Evolutionary conservation across 1,284 basidiomycete genomes (phyloP), one percentile per base, ranked within the genome.

Genomic region (Cryptococcus jaspeensis): DNA sequence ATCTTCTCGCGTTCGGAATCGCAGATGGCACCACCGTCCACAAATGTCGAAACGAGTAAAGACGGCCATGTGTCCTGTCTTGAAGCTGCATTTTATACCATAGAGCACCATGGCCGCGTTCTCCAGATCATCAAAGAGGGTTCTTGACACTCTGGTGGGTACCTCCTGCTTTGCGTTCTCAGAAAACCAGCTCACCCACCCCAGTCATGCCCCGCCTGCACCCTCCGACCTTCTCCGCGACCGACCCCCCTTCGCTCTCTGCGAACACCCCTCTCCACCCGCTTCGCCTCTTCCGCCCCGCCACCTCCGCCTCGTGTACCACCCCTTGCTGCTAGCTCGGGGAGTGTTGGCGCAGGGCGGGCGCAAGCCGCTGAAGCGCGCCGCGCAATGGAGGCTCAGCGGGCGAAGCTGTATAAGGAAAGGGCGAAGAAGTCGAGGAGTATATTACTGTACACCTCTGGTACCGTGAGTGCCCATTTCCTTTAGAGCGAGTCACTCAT

Each of bases 361-460:
- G 32, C 53, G 38, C 53, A 44, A 25, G 42, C 47, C 12, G 60
- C 59, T 20, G 53, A 66, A 42, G 59, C 59, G n/a, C 43, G 55
- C 16, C 28, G 59, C 43, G 58, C 64, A 38, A 53, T 69, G 54
- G 67, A 69, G 41, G 28, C 59, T 18, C 61, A 58, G 20, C 52
- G 63, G 53, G 47, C 61, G 45, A 64, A 59, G 41, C 62, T 73
- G 60, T 75, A 75, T 60, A 65, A 64, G 20, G 70, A 67, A 48
- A 58, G 71, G 20, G 53, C 64, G 16, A 62, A 64, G 53, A 61
- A 62, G 55, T 70, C 64, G 62, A 64, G 70, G 50, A 67, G 61
- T 11, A 56, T 73, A 16, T 44, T 75, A 49, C 55, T 77, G 28
- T 77, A 77, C 58, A 56, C 66, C 18, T 56, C 66, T 20, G 75